phyloP scores from a whole-genome alignment of 2,329 filamentous ascomycete species.

The Fusarium proliferatum region DNA sequence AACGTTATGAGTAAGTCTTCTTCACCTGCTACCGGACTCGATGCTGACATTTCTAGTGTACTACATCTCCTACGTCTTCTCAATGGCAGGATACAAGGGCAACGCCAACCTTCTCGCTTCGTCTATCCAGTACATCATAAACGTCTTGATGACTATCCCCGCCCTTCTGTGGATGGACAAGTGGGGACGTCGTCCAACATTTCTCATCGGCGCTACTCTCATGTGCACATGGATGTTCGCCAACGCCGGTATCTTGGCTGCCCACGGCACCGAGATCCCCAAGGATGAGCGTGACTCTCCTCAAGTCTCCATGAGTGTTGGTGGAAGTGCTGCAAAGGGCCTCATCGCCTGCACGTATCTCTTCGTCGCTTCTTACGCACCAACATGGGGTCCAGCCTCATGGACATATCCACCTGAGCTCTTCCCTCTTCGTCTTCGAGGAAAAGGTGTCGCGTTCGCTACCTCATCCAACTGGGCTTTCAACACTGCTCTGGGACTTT shows the following conservation, averaged over 20 bases:
- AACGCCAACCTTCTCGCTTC: constrained; percentile 66
- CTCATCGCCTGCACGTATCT: constrained; percentile 76
- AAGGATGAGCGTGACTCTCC: constrained; percentile 58
- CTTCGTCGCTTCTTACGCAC: constrained; percentile 64
- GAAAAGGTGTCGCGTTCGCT: constrained; percentile 63
- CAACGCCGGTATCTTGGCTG: constrained; percentile 63
- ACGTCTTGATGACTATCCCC: constrained; percentile 81
- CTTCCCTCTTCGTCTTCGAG: constrained; percentile 59
- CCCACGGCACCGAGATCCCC: constrained; percentile 56
- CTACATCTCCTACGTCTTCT: constrained; percentile 64
- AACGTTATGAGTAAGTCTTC: constrained; percentile 71
- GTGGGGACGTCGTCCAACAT: constrained; percentile 77
- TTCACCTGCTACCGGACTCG: too few species aligned
- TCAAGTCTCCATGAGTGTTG: constrained; percentile 60
- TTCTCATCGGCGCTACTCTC: constrained; percentile 72
- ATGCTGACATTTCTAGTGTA: too few species aligned
- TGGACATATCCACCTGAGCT: constrained; percentile 70
- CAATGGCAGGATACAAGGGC: constrained; percentile 53
- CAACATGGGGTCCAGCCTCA: constrained; percentile 60
- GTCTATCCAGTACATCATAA: constrained; percentile 75
- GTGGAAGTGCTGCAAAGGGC: constrained; percentile 62
- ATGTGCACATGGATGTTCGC: constrained; percentile 72
- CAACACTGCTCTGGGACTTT: constrained; percentile 54
- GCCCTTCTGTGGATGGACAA: constrained; percentile 79
- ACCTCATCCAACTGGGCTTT: constrained; percentile 59